Conservation (phyloP, 345 rosid species). For the Luvunga scandens region DNA sequence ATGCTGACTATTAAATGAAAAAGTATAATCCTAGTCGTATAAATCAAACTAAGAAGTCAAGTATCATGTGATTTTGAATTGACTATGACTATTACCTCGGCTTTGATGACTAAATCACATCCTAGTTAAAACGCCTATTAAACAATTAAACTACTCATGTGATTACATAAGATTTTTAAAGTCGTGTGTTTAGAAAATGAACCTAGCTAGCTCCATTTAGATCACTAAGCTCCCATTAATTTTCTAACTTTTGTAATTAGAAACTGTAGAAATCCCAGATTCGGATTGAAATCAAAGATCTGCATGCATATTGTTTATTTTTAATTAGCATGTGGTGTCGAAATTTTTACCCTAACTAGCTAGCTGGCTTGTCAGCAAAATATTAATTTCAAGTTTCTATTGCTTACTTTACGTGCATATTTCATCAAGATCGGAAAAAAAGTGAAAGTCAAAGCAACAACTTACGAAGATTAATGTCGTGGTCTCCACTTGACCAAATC, state of each 20-base stretch:
- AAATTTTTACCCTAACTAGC: neutral
- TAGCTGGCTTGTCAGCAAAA: conserved; percentile 23
- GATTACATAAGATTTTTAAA: neutral
- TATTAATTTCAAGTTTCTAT: conserved; percentile 1
- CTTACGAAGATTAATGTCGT: neutral
- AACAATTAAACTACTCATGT: conserved; percentile 17
- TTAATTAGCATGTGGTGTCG: conserved; percentile 7
- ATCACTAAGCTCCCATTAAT: neutral
- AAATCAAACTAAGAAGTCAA: conserved; percentile 1
- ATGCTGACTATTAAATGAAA: neutral
- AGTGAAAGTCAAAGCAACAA: neutral
- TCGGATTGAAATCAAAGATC: neutral
- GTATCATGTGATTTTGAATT: conserved; percentile 22
- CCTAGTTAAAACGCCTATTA: neutral
- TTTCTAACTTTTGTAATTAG: neutral
- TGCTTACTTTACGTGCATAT: neutral
- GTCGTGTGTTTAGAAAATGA: too few relatives aligned
- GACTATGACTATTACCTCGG: conserved; percentile 18
- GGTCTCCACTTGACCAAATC: neutral
- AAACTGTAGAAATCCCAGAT: neutral
- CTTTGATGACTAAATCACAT: neutral
- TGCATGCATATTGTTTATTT: neutral
- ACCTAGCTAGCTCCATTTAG: too few relatives aligned
- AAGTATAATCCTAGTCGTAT: neutral
- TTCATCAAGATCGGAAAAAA: neutral